phyloP scores from a whole-genome alignment of 495 filamentous ascomycete genomes.

The Lophium mytilinum region DNA sequence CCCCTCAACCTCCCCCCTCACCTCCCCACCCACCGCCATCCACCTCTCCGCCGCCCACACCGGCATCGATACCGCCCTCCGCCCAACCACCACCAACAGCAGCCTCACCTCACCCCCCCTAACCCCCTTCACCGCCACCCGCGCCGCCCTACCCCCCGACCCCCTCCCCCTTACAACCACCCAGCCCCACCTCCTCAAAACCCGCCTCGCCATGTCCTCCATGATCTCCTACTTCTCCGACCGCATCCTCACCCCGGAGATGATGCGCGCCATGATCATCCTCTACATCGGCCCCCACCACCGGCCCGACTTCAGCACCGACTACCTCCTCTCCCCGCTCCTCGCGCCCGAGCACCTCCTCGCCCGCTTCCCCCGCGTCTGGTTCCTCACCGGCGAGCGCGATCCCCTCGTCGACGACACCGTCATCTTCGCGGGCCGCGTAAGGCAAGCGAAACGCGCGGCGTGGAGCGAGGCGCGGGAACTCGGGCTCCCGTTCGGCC shows the following conservation, averaged over 20 bases:
- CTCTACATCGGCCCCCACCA: constrained; percentile 91
- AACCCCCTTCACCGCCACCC: constrained; percentile 7
- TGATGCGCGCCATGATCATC: constrained; percentile 99
- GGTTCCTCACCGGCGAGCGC: constrained; percentile 88
- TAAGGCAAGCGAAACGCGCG: constrained; percentile 73
- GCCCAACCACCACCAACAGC: constrained; percentile 19
- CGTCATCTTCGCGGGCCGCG: constrained; percentile 82
- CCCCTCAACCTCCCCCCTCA: constrained; percentile 6
- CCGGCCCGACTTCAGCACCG: constrained; percentile 83
- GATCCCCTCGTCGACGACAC: constrained; percentile 96
- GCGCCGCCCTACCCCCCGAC: constrained; percentile 28
- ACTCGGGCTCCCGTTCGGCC: constrained; percentile 40
- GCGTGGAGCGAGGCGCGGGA: constrained; percentile 54
- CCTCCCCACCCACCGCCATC: constrained; percentile 20
- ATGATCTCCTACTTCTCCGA: constrained; percentile 98
- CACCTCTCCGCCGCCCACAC: constrained; percentile 27
- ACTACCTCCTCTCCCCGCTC: constrained; percentile 83
- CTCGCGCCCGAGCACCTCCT: constrained; percentile 79
- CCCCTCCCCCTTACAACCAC: constrained; percentile 42
- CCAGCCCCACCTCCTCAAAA: constrained; percentile 58
- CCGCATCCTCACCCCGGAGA: constrained; percentile 87
- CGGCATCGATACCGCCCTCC: constrained; percentile 7
- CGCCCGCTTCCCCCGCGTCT: constrained; percentile 78
- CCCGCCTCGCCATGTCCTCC: constrained; percentile 81
- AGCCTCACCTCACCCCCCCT: constrained; percentile 25